Percentiles rank a stretch among this genome's conserved stretches.
These are phyloP conservation scores for Tolypocladium tundrense DNA, from an alignment of 2,329 filamentous ascomycete species.

Conservation along the genomic window DNA sequence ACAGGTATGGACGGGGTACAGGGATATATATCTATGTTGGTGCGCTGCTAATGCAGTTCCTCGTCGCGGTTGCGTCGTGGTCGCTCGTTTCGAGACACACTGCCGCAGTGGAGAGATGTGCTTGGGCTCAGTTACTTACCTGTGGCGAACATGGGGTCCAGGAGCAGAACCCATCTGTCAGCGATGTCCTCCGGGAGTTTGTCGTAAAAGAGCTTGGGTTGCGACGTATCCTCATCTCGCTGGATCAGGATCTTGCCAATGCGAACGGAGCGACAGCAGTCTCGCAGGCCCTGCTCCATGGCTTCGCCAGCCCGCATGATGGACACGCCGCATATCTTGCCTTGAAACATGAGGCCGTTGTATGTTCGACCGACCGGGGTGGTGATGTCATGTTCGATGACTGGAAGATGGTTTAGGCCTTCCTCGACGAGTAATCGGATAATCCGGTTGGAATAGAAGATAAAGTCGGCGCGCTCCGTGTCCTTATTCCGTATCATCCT, in stretches of 20 bases:
- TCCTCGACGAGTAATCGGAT: conserved; percentile 95
- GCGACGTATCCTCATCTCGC: conserved; percentile 85
- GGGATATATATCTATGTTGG: background rate
- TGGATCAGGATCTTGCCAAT: conserved; percentile 99
- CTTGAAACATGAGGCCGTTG: conserved; percentile 86
- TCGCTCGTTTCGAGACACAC: background rate
- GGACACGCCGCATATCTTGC: conserved; percentile 95
- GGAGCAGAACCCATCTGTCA: conserved; percentile 80
- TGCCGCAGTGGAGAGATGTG: background rate
- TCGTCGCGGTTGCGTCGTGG: background rate
- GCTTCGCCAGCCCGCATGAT: conserved; percentile 98
- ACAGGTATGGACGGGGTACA: background rate
- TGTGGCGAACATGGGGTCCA: conserved; percentile 99
- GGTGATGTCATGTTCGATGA: conserved; percentile 77
- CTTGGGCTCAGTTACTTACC: conserved; percentile 38
- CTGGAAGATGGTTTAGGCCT: conserved; percentile 90
- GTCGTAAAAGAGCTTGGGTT: conserved; percentile 93
- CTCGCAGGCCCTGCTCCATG: conserved; percentile 93
- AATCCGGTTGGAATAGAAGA: conserved; percentile 98
- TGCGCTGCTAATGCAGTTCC: background rate
- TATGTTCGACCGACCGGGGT: conserved; percentile 86
- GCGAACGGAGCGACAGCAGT: conserved; percentile 94
- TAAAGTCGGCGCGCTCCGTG: conserved; percentile 90
- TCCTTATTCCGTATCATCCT: conserved; percentile 93
- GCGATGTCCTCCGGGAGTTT: conserved; percentile 93